Percentiles rank a stretch among this genome's conserved stretches.
Evolutionary conservation across 2,329 filamentous ascomycete species (phyloP).

Genomic region (Talaromyces funiculosus): DNA sequence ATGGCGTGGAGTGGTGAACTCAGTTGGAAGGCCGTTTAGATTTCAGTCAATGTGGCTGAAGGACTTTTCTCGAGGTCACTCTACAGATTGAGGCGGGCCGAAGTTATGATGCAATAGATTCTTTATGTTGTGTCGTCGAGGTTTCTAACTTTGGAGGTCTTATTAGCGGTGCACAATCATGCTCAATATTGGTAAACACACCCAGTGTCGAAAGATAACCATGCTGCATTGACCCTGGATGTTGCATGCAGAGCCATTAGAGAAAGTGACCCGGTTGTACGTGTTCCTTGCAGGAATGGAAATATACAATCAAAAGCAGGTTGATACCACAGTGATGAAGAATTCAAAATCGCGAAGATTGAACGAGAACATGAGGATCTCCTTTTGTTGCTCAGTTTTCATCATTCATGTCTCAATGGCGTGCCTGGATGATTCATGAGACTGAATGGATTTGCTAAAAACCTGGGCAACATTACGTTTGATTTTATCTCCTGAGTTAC

Average conservation of each 20-base stretch:
- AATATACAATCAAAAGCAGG: neutral
- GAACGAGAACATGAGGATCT: neutral
- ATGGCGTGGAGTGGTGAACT: neutral
- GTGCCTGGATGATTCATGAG: neutral
- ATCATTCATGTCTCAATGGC: neutral
- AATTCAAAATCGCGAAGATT: neutral
- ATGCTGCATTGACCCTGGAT: neutral
- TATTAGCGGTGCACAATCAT: neutral
- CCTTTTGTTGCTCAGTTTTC: neutral
- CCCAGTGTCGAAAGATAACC: neutral
- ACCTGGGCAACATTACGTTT: neutral
- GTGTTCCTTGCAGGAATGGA: neutral
- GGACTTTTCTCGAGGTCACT: neutral
- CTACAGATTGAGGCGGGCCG: neutral
- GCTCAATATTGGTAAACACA: neutral
- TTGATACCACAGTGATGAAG: neutral
- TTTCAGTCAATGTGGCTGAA: neutral
- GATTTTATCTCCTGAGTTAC: neutral
- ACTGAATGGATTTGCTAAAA: neutral
- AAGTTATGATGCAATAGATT: neutral
- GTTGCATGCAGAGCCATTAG: neutral
- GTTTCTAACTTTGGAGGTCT: neutral
- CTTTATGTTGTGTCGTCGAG: neutral
- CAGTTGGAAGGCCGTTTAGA: neutral
- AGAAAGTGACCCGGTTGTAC: neutral